Base-by-base conservation (phyloP, 1,284 basidiomycete genomes). In the Ceratobasidium sp. region DNA sequence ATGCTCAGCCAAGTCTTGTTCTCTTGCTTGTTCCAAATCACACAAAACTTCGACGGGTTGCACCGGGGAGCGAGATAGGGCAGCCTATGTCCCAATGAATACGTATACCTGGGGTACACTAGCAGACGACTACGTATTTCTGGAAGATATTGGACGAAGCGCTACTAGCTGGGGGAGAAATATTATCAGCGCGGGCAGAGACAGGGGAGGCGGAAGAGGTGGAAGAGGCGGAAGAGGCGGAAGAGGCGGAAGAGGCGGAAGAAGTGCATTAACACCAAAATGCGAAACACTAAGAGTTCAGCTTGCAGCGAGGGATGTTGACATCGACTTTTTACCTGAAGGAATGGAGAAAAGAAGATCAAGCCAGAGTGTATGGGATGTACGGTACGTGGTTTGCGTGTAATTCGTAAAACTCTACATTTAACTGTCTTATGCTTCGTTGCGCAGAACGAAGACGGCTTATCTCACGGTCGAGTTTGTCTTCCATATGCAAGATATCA, bases 71-170 rank as follows among this genome's bases (percentile, higher is more conserved):
- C 90, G 95, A 69, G 89, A 96, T 85, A 92, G 91, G 81, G 90
- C 87, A 0, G 88, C 88, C 1, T 95, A 91, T 82, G 90, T 96
- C 17, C 90, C 92, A 4, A 91, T 96, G 89, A 94, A 93, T 79
- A 83, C 90, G 79, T 96, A 95, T 82, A 89, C 90, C 2, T 95
- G 93, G 88, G 93, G 94, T 15, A 88, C 89, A 26, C 91, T 96
- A 90, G 93, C 95, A 90, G 89, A 91, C 81, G 95, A 97, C 84
- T 96, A 95, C 83, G 88, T 88, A 23, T 96, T 91, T 83, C 86
- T 97, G 78, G 96, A 96, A 84, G 92, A 94, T 20, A 85, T 94
- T 65, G 91, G 93, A 42, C 85, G 95, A 80, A 91, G 89, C 80
- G 90, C 92, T 10, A 87, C 87, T 26, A 89, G 89, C 26, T 94